Evolutionary conservation across 2,329 filamentous ascomycete genomes (phyloP), one percentile per base, ranked within the genome.

Genomic region (Fulvia fulva): DNA sequence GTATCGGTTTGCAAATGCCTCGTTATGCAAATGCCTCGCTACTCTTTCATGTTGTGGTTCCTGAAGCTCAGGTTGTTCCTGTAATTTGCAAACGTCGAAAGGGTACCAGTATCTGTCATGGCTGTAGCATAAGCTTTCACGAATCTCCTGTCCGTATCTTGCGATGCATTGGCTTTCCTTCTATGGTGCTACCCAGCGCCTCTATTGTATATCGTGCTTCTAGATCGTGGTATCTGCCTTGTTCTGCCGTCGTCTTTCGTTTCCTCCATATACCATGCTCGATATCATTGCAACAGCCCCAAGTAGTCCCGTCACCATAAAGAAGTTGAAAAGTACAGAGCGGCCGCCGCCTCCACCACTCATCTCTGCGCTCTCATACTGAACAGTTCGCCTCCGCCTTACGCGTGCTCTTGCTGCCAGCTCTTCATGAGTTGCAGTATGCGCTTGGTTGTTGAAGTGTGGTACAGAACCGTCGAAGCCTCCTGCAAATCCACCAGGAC

Each of bases 371-470:
- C 67, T 60, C 28, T 65, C 63, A 41, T 60, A 63, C 28, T 46
- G 55, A 22, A 65, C 54, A 8, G 58, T 62, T 46, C 60, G 50
- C 47, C 60, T 58, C 41, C 59, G 54, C 47, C 60, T 64, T 63
- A 61, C 41, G 61, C 63, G 23, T 54, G 68, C 65, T 44, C 66
- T 51, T 21, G 57, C 64, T 61, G 69, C 67, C 8, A 88, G 80
- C 32, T 81, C 78, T 51, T 82, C 79, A 63, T 96, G 90, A 59
- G 90, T 95, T 61, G 84, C 80, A 67, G 86, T 84, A 74, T 96
- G 92, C 9, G 82, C 80, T 44, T 76, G 78, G 43, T 83, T 82
- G 75, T 97, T 87, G 66, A 96, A 99, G 76, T 96, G 89, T 64
- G 86, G 84, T 30, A 91, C 79, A 32, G 86, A 79, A 56, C 83